A percentile compares a stretch with the other conserved stretches of the same genome.
Conservation (phyloP, 169 alveolate species). For the Plasmodium falciparum region DNA sequence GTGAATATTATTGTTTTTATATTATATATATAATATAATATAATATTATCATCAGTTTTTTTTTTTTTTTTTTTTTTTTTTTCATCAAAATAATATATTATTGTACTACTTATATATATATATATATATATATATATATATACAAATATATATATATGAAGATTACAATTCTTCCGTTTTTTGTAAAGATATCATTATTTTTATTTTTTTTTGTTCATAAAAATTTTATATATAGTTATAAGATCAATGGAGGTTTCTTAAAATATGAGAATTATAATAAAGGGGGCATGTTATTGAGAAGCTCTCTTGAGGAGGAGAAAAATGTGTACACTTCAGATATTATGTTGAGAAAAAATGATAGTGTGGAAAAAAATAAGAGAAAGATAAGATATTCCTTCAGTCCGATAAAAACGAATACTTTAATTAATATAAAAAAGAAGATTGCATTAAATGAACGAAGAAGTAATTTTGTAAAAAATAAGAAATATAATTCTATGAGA, state of each 20-base stretch:
- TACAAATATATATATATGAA: too few species aligned
- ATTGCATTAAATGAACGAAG: slow-evolving; percentile 26
- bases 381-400: slow-evolving; percentile 55
- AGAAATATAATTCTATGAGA: too few species aligned
- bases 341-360: background rate
- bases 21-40: too few species aligned
- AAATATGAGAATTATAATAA: background rate
- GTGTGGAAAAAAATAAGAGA: background rate
- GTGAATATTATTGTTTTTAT: too few species aligned
- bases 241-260: slow-evolving; percentile 16
- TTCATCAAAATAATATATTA: too few species aligned
- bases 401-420: slow-evolving; percentile 39
- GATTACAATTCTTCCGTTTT: too few species aligned
- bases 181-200: background rate
- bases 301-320: background rate
- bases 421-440: slow-evolving; percentile 51
- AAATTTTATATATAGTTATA: slow-evolving; percentile 8
- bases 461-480: too few species aligned
- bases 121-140: too few species aligned
- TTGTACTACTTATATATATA: too few species aligned
- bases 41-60: too few species aligned
- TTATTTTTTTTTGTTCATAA: slow-evolving; percentile 24
- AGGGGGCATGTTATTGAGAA: background rate
- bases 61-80: too few species aligned
- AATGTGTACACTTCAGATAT: slow-evolving; percentile 7